Evolutionary conservation across 495 filamentous ascomycete species (phyloP), one percentile per base, ranked within the genome.

Genomic region (Aspergillus asperescens): DNA sequence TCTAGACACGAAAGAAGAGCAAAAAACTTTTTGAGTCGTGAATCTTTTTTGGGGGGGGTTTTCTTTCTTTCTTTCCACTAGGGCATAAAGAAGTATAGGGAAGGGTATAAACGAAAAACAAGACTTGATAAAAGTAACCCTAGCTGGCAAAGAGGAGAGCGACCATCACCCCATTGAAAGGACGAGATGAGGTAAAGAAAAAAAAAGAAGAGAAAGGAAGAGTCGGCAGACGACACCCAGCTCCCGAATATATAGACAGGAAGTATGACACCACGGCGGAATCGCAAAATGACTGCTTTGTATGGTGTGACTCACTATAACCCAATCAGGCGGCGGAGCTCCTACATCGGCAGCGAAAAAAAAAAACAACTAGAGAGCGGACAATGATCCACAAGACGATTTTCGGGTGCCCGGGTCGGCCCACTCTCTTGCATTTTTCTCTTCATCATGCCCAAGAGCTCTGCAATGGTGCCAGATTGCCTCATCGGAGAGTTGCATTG

Each of bases 161-260:
- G 71, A 74, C 71, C 71, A 67, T 72, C 71, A 74, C 63, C 71
- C 65, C 68, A 59, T 62, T 54, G 43, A 56, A 57, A 73, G 69
- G 70, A 68, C 58, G 69, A 74, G 71, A 72, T 72, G 63, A 68
- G 64, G 67, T 66, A 56, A 50, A 54, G 58, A 48, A 59, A 48
- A 44, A 59, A 58, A 54, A 56, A n/a, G 28, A 32, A 42, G 50
- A 38, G 40, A 20, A 49, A 63, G 29, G 34, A 47, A 31, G 22
- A 52, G 23, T 39, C 29, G 24, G 9, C 29, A 39, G 24, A 32
- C 1, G 1, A 23, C 27, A 29, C 43, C 20, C 20, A 25, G 29
- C 24, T 52, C 9, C 19, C 25, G 25, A 52, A 55, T 60, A 60
- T 60, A 63, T 51, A 54, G 12, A 46, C 18, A 12, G 5, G 20